A percentile compares a stretch with the other conserved stretches of the same genome.
phyloP scores from a whole-genome alignment of 164 flowering plant species.

The Vitis labrusca region DNA sequence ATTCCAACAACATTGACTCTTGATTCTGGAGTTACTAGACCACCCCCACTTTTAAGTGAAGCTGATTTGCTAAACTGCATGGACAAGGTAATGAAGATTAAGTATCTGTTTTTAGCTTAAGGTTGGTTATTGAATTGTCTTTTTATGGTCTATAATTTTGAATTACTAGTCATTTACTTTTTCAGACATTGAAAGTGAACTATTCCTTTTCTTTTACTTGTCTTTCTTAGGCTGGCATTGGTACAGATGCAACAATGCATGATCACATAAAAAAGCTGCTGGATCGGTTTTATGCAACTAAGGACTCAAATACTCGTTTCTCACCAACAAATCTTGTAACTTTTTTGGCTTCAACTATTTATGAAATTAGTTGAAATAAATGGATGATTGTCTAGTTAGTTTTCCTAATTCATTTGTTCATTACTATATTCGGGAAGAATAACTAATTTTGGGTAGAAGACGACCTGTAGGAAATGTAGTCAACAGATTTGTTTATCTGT shows the following conservation, averaged over 20 bases:
- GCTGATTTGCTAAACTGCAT: constrained; percentile 89
- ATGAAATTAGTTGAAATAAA: not conserved
- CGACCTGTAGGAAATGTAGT: too few relatives aligned
- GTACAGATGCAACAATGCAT: constrained; percentile 99
- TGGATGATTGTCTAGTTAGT: not conserved
- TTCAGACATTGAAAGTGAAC: not conserved
- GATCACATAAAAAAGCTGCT: constrained; percentile 97
- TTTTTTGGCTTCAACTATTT: constrained; percentile 3
- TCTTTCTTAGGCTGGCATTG: constrained; percentile 80
- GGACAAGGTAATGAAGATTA: constrained; percentile 73
- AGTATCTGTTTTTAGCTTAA: not conserved
- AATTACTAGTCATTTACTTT: not conserved
- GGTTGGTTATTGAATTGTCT: not conserved
- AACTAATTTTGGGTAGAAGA: too few relatives aligned
- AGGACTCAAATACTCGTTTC: constrained; percentile 84
- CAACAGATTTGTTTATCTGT: too few relatives aligned
- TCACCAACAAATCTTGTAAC: constrained; percentile 89
- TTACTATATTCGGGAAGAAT: not conserved
- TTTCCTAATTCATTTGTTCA: not conserved
- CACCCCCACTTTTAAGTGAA: constrained; percentile 96
- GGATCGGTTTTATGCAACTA: constrained; percentile 93
- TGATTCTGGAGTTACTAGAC: constrained; percentile 92
- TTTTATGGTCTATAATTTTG: not conserved
- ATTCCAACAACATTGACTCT: constrained; percentile 78
- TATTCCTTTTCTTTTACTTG: constrained; percentile 8